phyloP scores from a whole-genome alignment of 2,329 filamentous ascomycete species.

The Monascus ruber region DNA sequence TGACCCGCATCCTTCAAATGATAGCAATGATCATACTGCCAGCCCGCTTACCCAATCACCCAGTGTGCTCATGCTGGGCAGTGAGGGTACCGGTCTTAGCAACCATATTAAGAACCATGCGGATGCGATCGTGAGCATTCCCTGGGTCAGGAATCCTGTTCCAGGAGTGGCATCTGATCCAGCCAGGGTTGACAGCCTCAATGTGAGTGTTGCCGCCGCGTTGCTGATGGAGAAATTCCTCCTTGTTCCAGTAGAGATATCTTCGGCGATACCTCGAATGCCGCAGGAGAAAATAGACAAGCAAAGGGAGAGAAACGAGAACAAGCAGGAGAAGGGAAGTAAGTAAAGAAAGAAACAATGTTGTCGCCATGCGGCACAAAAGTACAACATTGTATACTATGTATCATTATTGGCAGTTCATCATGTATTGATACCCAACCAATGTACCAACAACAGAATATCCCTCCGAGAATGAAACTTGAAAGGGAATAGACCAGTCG shows the following conservation, averaged over 20 bases:
- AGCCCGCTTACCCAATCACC: constrained; percentile 46
- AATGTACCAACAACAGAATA: too few species aligned
- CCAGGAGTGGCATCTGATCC: constrained; percentile 22
- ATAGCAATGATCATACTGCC: constrained; percentile 19
- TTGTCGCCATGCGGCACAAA: too few species aligned
- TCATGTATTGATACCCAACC: too few species aligned
- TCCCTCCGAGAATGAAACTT: too few species aligned
- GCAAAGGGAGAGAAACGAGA: too few species aligned
- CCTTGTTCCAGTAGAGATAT: constrained; percentile 19
- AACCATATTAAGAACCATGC: constrained; percentile 53
- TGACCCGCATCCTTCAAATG: constrained; percentile 24
- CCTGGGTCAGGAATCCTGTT: constrained; percentile 38
- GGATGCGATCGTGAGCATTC: constrained; percentile 54
- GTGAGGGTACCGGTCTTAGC: constrained; percentile 66
- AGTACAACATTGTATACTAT: too few species aligned
- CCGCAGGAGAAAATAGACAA: constrained; percentile 5
- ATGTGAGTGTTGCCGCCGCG: constrained; percentile 80
- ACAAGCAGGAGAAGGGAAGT: too few species aligned
- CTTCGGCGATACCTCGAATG: constrained; percentile 2
- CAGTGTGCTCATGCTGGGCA: constrained; percentile 70
- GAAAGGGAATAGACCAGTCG: too few species aligned
- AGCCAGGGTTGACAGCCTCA: constrained; percentile 70
- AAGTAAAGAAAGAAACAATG: too few species aligned
- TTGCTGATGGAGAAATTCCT: constrained; percentile 46
- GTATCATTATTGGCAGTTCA: too few species aligned